Percentiles rank a stretch among this genome's conserved stretches.
phyloP scores from a whole-genome alignment of 371 early-diverging fungal genomes.

The Mucor sp. region DNA sequence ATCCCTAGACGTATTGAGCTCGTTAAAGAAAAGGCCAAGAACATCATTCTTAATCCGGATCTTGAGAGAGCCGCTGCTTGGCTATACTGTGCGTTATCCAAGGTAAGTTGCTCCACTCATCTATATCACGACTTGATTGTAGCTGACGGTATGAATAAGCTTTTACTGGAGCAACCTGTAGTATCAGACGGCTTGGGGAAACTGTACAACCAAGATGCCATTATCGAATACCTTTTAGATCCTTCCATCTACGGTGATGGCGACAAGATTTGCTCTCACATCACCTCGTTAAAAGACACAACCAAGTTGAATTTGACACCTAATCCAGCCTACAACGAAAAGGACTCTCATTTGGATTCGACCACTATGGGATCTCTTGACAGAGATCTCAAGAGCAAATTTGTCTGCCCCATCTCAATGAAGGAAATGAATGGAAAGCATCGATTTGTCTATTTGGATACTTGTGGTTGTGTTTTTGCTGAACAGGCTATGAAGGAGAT shows the following conservation, averaged over 20 bases:
- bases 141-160: slow-evolving; percentile 26
- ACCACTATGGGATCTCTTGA: slow-evolving; percentile 53
- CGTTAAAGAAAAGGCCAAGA: slow-evolving; percentile 85
- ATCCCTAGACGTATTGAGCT: slow-evolving; percentile 94
- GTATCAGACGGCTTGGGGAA: slow-evolving; percentile 84
- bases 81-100: slow-evolving; percentile 89
- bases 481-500: slow-evolving; percentile 84
- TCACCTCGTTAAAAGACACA: slow-evolving; percentile 75
- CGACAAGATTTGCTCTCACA: slow-evolving; percentile 80
- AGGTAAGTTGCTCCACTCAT: slow-evolving; percentile 41
- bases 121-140: neutral
- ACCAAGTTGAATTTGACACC: slow-evolving; percentile 70
- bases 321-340: slow-evolving; percentile 69
- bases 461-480: slow-evolving; percentile 91
- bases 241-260: slow-evolving; percentile 80
- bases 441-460: slow-evolving; percentile 74
- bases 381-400: slow-evolving; percentile 60
- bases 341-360: slow-evolving; percentile 31
- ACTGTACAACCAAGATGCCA: slow-evolving; percentile 90
- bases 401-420: slow-evolving; percentile 88
- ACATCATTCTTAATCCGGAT: slow-evolving; percentile 74
- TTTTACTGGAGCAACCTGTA: slow-evolving; percentile 75
- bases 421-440: slow-evolving; percentile 94
- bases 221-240: slow-evolving; percentile 85
- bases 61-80: slow-evolving; percentile 69